These are phyloP conservation scores for Pontederia crassipes DNA, from an alignment of 176 grass and related monocot species.

Conservation along the genomic window DNA sequence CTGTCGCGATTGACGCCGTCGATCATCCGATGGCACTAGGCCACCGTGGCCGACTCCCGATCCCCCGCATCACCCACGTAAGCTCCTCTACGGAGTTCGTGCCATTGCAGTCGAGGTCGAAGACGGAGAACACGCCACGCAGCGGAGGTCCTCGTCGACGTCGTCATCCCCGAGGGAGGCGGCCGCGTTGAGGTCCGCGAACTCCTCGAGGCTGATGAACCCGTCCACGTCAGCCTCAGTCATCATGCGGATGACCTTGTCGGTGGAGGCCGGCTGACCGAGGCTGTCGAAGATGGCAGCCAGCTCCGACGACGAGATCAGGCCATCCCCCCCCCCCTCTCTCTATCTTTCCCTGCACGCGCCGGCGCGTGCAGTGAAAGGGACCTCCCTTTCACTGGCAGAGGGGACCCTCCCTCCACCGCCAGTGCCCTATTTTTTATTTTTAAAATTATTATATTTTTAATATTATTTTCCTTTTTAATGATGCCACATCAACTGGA, in stretches of 20 bases:
- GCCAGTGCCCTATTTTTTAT: too few species aligned
- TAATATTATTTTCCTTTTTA: too few species aligned
- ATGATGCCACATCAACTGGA: too few species aligned
- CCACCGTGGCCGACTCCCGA: slow-evolving; percentile 16
- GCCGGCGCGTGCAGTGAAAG: too few species aligned
- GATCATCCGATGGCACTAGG: slow-evolving; percentile 8
- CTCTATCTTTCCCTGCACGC: too few species aligned
- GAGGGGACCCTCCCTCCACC: too few species aligned
- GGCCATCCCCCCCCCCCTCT: slow-evolving; percentile 53
- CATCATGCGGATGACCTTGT: slow-evolving; percentile 48
- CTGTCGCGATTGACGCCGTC: background rate
- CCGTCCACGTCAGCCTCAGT: slow-evolving; percentile 57
- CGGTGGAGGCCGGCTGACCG: slow-evolving; percentile 22
- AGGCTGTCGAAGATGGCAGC: slow-evolving; percentile 32
- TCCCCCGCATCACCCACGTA: background rate
- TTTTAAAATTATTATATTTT: too few species aligned
- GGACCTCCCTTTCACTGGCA: too few species aligned
- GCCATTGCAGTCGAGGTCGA: slow-evolving; percentile 18
- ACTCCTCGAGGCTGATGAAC: slow-evolving; percentile 55
- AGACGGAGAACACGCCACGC: slow-evolving; percentile 22
- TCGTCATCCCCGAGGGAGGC: background rate
- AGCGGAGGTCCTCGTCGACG: background rate
- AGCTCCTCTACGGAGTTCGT: slow-evolving; percentile 17
- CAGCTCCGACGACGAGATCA: slow-evolving; percentile 51
- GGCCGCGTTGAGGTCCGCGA: slow-evolving; percentile 35